These are phyloP conservation scores for Syzygium grande DNA, from an alignment of 345 rosid genomes.

Conservation along the genomic window DNA sequence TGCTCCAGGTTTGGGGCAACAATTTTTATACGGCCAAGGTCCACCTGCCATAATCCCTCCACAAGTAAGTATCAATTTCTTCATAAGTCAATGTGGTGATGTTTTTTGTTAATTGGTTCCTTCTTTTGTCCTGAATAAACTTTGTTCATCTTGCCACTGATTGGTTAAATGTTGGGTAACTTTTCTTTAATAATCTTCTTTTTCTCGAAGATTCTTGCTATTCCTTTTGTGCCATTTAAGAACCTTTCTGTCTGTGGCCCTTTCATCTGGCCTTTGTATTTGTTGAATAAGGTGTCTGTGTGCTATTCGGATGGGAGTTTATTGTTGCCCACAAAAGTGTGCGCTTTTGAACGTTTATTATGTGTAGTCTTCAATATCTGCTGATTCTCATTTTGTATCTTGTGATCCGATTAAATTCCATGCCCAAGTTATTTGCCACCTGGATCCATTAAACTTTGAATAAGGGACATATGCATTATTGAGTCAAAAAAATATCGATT, in stretches of 20 bases:
- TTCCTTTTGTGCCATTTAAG: neutral
- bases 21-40: constrained; percentile 64
- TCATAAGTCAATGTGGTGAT: neutral
- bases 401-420: neutral
- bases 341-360: neutral
- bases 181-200: neutral
- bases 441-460: neutral
- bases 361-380: neutral
- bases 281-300: neutral
- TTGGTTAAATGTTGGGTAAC: neutral
- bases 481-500: neutral
- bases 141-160: neutral
- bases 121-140: neutral
- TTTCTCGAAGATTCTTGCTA: neutral
- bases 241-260: neutral
- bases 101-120: neutral
- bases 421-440: neutral
- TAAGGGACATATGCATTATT: neutral
- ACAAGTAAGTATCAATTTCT: constrained; percentile 20
- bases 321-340: neutral
- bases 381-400: neutral
- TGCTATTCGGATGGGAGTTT: neutral
- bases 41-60: constrained; percentile 69
- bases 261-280: neutral
- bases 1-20: constrained; percentile 65